A percentile compares a stretch with the other conserved stretches of the same genome.
phyloP scores from a whole-genome alignment of 129 eudicot species.

The Daucus carota region DNA sequence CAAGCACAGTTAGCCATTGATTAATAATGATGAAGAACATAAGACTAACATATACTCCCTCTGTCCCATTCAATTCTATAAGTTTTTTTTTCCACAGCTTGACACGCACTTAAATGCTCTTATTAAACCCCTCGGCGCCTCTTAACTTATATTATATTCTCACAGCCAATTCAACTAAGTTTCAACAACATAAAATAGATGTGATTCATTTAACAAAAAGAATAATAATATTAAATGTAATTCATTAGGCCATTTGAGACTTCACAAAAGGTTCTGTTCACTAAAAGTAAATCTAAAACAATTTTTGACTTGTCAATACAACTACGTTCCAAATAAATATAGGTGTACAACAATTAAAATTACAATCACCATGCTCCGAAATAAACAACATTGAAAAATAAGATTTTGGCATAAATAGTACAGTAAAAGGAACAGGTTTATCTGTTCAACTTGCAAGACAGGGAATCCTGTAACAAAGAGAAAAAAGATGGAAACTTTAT shows the following conservation, averaged over 20 bases:
- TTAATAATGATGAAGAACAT: neutral
- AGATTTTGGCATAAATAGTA: neutral
- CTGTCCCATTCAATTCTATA: too few relatives aligned
- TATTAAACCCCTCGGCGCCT: too few relatives aligned
- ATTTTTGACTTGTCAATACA: neutral
- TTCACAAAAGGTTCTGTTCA: too few relatives aligned
- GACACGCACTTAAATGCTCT: too few relatives aligned
- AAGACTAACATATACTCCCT: neutral
- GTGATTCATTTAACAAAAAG: too few relatives aligned
- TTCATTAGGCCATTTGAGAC: too few relatives aligned
- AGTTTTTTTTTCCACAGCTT: too few relatives aligned
- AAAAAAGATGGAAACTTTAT: neutral
- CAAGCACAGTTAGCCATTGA: neutral
- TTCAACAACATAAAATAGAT: too few relatives aligned
- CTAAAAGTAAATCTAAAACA: neutral
- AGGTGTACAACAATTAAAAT: neutral
- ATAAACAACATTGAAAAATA: neutral
- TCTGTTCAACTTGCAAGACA: neutral
- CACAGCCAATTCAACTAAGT: too few relatives aligned
- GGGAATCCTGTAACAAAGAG: neutral
- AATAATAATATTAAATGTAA: too few relatives aligned
- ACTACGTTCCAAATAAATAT: neutral
- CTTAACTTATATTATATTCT: too few relatives aligned
- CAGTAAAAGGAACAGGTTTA: neutral
- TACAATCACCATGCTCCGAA: neutral